Conservation (phyloP, 1,284 basidiomycete species). For the Somion occarium region DNA sequence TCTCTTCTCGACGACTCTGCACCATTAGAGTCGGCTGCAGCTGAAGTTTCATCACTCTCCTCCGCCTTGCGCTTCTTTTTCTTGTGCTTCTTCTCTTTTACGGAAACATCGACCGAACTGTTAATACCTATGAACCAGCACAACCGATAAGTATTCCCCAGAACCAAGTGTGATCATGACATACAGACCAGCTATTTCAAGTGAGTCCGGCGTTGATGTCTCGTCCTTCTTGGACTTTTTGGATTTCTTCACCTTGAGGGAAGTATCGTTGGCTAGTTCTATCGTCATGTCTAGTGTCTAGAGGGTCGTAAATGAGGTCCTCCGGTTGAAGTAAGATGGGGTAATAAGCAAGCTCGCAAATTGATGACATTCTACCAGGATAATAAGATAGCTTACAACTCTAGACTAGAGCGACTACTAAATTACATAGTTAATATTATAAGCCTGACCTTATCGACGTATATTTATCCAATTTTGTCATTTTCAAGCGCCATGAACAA, state of each 20-base stretch:
- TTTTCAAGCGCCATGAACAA: too few species aligned
- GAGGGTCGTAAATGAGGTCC: not conserved
- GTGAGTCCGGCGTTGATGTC: constrained; percentile 9
- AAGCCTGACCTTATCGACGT: too few species aligned
- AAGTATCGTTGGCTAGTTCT: not conserved
- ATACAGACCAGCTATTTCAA: constrained; percentile 24
- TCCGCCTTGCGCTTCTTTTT: not conserved
- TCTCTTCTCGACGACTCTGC: constrained; percentile 1
- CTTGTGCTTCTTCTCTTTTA: constrained; percentile 15
- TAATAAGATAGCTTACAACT: too few species aligned
- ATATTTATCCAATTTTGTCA: too few species aligned
- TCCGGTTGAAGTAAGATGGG: not conserved
- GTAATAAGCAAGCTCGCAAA: too few species aligned
- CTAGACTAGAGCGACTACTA: too few species aligned
- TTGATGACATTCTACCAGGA: too few species aligned
- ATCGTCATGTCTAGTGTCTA: not conserved
- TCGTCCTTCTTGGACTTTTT: constrained; percentile 22
- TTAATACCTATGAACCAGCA: not conserved
- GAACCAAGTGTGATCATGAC: constrained; percentile 9
- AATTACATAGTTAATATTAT: too few species aligned
- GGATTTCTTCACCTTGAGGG: constrained; percentile 1
- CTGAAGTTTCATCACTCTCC: not conserved
- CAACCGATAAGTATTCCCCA: not conserved
- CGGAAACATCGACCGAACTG: constrained; percentile 4
- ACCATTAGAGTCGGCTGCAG: constrained; percentile 4